Evolutionary conservation across 495 filamentous ascomycete genomes (phyloP), one percentile per base, ranked within the genome.

Genomic region (Achaetomiella virescens): DNA sequence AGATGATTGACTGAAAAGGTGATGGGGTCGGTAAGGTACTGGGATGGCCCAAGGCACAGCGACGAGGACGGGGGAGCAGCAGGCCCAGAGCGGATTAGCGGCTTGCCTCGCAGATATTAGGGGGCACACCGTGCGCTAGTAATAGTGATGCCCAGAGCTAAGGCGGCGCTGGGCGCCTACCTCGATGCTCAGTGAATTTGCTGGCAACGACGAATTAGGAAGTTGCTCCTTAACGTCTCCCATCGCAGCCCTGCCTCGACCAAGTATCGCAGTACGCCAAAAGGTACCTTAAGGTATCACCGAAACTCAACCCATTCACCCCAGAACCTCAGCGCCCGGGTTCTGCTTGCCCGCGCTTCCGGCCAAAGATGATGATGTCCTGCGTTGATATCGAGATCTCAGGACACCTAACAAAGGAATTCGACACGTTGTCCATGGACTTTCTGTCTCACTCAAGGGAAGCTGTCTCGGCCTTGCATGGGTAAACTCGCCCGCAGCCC

Each of bases 1-100:
- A 76, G 64, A 76, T 74, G 72, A 74, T 75, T 72, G 66, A 66
- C 70, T 67, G 61, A 58, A 67, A 65, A 66, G 64, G 70, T 70
- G 64, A 66, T 72, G 66, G 67, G 67, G 60, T 62, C 25, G 47
- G 54, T 17, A 27, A 60, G 55, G 53, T 68, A 68, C 68, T 70
- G 65, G 67, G 66, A 69, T 68, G 59, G 65, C 64, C 64, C 63
- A 55, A 58, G 57, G 48, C 58, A 61, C 60, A 69, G 60, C 27
- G 27, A 60, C 55, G 49, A 52, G 57, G 64, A 66, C 57, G 61
- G 62, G 60, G 64, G 66, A 52, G 48, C 58, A 57, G 42, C 49
- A 33, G n/a, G 61, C 62, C 68, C 52, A 54, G 62, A 64, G 61
- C 61, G 64, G 63, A 62, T 48, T 69, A 67, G 66, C 56, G 64